phyloP scores from a whole-genome alignment of 2,329 filamentous ascomycete genomes.

The Claviceps quebecensis region DNA sequence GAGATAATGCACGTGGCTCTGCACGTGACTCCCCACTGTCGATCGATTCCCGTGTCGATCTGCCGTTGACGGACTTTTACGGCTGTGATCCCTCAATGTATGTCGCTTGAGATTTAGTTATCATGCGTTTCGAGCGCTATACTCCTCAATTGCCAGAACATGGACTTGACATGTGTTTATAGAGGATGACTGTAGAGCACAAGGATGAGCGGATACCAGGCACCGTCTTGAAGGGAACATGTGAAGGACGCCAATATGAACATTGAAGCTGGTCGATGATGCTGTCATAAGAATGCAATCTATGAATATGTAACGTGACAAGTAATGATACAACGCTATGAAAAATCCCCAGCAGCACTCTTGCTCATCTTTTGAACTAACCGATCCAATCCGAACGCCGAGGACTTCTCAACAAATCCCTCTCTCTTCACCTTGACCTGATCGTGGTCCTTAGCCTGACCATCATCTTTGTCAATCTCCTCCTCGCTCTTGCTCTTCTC shows the following conservation, averaged over 20 bases:
- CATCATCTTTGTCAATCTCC: not conserved
- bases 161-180: too few relatives aligned
- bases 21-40: not conserved
- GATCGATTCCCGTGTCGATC: not conserved
- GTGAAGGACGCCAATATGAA: too few relatives aligned
- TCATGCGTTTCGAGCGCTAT: too few relatives aligned
- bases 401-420: too few relatives aligned
- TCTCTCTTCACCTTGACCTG: slow-evolving; percentile 1
- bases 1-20: not conserved
- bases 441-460: not conserved
- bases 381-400: too few relatives aligned
- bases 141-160: too few relatives aligned
- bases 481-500: slow-evolving; percentile 11
- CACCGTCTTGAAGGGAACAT: too few relatives aligned
- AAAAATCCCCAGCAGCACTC: not conserved
- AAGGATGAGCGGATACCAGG: too few relatives aligned
- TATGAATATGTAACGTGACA: not conserved
- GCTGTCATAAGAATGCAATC: too few relatives aligned
- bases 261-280: too few relatives aligned
- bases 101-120: not conserved
- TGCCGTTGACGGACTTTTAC: not conserved
- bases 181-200: too few relatives aligned
- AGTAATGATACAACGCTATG: not conserved
- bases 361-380: not conserved
- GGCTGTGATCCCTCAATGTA: not conserved